Evolutionary conservation across 1,284 basidiomycete genomes (phyloP).

Genomic region (Phaffia rhodozyma): DNA sequence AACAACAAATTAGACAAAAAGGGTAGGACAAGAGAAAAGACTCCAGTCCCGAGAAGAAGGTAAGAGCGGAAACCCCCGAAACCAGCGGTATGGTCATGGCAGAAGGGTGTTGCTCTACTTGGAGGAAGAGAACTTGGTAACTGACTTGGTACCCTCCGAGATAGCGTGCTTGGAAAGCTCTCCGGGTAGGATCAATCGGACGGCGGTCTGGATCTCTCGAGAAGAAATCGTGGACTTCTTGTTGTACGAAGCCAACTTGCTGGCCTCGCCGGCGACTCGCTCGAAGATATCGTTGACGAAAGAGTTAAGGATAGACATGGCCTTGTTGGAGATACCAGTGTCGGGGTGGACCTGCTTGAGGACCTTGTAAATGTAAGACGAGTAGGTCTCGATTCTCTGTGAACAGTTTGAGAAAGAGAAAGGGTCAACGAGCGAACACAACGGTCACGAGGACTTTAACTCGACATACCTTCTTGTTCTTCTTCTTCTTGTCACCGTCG

Average conservation of each 20-base stretch:
- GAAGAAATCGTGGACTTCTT: constrained; percentile 92
- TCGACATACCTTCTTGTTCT: constrained; percentile 58
- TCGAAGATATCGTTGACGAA: constrained; percentile 91
- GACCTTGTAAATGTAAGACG: constrained; percentile 83
- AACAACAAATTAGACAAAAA: too few relatives aligned
- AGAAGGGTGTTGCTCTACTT: too few relatives aligned
- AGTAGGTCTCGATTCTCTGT: constrained; percentile 79
- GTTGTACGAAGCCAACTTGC: constrained; percentile 81
- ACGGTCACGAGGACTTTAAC: background rate
- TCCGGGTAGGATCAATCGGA: constrained; percentile 80
- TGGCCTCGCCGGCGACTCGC: constrained; percentile 79
- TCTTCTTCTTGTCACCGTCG: constrained; percentile 71
- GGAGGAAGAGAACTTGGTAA: constrained; percentile 23
- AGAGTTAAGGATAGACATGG: constrained; percentile 87
- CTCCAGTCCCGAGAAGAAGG: too few relatives aligned
- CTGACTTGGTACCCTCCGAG: constrained; percentile 60
- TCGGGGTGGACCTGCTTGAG: constrained; percentile 66
- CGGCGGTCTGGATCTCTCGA: constrained; percentile 83
- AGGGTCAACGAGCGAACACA: too few relatives aligned
- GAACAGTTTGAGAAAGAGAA: too few relatives aligned
- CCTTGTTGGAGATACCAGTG: constrained; percentile 89
- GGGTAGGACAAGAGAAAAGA: too few relatives aligned
- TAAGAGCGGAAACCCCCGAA: too few relatives aligned
- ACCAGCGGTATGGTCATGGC: too few relatives aligned
- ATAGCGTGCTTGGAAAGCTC: constrained; percentile 74